Evolutionary conservation across 1,284 basidiomycete genomes (phyloP).

Genomic region (Austroboletus niveus): DNA sequence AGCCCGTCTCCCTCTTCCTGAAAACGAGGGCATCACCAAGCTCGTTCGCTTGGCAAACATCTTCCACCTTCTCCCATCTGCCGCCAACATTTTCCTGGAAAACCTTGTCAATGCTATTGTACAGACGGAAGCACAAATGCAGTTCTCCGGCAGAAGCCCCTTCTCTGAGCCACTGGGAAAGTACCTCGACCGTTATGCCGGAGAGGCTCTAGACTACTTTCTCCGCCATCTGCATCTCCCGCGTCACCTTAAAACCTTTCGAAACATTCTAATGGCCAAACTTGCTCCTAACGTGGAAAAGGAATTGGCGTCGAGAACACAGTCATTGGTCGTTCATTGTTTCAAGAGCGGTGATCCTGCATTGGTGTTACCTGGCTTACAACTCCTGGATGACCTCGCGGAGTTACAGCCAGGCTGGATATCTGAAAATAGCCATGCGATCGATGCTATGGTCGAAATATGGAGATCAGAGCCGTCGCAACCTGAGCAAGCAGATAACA

Average conservation of each 20-base stretch:
- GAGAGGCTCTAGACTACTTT: constrained; percentile 84
- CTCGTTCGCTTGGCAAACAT: constrained; percentile 95
- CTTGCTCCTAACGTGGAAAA: constrained; percentile 76
- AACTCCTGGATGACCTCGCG: constrained; percentile 78
- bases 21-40: constrained; percentile 91
- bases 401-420: constrained; percentile 74
- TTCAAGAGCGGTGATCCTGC: constrained; percentile 55
- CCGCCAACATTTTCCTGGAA: constrained; percentile 91
- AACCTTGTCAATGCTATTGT: constrained; percentile 86
- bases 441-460: constrained; percentile 68
- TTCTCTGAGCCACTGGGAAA: constrained; percentile 93
- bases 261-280: constrained; percentile 77
- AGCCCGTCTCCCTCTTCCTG: constrained; percentile 75
- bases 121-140: constrained; percentile 90
- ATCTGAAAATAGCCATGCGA: constrained; percentile 57
- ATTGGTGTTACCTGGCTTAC: constrained; percentile 66
- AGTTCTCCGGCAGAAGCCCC: constrained; percentile 86
- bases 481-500: constrained; percentile 43
- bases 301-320: constrained; percentile 68
- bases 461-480: constrained; percentile 64
- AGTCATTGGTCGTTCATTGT: constrained; percentile 58
- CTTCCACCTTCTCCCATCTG: constrained; percentile 92
- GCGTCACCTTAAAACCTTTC: constrained; percentile 74
- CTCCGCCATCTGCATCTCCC: constrained; percentile 75
- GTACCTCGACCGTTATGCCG: constrained; percentile 90